A percentile compares a stretch with the other conserved stretches of the same genome.
Evolutionary conservation across 345 rosid species (phyloP).

Genomic region (Kernera saxatilis): DNA sequence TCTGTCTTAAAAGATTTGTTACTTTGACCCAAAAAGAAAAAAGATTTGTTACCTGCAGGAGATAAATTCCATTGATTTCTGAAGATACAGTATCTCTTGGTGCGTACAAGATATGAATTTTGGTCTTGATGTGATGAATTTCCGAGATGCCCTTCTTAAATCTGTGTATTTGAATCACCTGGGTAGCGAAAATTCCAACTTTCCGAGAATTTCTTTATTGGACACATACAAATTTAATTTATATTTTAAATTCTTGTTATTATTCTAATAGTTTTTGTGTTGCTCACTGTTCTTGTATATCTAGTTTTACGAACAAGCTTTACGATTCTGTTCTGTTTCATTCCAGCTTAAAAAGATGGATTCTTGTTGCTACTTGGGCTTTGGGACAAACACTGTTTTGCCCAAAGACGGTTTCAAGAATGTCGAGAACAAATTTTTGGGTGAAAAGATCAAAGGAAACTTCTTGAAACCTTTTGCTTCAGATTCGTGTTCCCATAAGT

Average conservation of each 20-base stretch:
- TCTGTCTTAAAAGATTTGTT: not conserved
- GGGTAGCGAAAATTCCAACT: not conserved
- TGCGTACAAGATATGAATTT: not conserved
- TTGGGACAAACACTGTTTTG: constrained; percentile 38
- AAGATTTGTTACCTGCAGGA: constrained; percentile 6
- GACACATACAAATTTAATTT: too few species aligned
- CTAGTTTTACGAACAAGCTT: constrained; percentile 19
- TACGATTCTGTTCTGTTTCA: constrained; percentile 1
- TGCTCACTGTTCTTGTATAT: constrained; percentile 41
- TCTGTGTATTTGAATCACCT: not conserved
- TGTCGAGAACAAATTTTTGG: constrained; percentile 49
- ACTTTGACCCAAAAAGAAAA: not conserved
- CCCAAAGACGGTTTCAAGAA: constrained; percentile 30
- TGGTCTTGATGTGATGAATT: not conserved
- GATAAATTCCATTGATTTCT: not conserved
- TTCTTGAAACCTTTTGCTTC: constrained; percentile 30
- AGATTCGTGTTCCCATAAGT: constrained; percentile 34
- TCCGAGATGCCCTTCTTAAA: too few species aligned
- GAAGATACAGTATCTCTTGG: not conserved
- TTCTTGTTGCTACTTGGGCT: constrained; percentile 46
- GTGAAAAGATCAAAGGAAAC: constrained; percentile 54
- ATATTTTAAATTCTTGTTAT: too few species aligned
- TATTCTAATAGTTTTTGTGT: constrained; percentile 16
- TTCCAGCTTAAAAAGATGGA: constrained; percentile 44
- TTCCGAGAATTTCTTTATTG: constrained; percentile 13